Percentiles rank a stretch among this genome's conserved stretches.
Conservation (phyloP, 768 basidiomycete genomes). For the Macrolepiota dolichaula region DNA sequence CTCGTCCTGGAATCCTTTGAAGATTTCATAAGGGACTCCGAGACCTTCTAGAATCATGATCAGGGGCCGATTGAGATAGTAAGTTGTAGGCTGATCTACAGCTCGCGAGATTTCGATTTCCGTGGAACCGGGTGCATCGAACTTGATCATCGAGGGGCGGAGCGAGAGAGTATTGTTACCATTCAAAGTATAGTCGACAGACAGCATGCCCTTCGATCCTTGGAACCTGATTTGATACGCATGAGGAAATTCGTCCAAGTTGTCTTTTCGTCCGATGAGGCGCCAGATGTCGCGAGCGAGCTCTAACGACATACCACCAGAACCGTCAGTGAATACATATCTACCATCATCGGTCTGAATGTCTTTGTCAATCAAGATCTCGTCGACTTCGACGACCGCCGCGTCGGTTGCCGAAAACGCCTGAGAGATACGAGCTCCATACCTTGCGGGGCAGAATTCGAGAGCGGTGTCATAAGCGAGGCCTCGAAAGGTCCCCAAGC, state of each 20-base stretch:
- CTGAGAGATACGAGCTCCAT: conserved; percentile 66
- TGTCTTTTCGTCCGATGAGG: conserved; percentile 29
- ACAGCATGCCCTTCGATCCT: conserved; percentile 62
- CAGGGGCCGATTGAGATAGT: conserved; percentile 57
- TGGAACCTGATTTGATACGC: conserved; percentile 58
- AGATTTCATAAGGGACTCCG: conserved; percentile 51
- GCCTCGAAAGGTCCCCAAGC: conserved; percentile 50
- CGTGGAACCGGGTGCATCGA: conserved; percentile 42
- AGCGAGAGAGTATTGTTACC: conserved; percentile 46
- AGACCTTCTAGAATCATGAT: conserved; percentile 64
- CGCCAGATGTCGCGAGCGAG: conserved; percentile 47
- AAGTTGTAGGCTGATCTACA: conserved; percentile 55
- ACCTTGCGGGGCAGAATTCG: conserved; percentile 59
- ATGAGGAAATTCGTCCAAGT: conserved; percentile 33
- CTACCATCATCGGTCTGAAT: conserved; percentile 25
- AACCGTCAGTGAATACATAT: conserved; percentile 65
- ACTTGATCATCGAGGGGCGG: conserved; percentile 66
- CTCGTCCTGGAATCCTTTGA: conserved; percentile 46
- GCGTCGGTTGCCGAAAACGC: conserved; percentile 72
- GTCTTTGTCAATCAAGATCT: conserved; percentile 39
- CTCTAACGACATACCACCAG: conserved; percentile 56
- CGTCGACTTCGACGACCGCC: conserved; percentile 36
- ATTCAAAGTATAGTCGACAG: conserved; percentile 47
- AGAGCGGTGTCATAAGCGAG: conserved; percentile 41
- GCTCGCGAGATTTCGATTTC: conserved; percentile 61